Percentiles rank a stretch among this genome's conserved stretches.
Evolutionary conservation across 345 rosid species (phyloP).

Genomic region (Salix arbutifolia): DNA sequence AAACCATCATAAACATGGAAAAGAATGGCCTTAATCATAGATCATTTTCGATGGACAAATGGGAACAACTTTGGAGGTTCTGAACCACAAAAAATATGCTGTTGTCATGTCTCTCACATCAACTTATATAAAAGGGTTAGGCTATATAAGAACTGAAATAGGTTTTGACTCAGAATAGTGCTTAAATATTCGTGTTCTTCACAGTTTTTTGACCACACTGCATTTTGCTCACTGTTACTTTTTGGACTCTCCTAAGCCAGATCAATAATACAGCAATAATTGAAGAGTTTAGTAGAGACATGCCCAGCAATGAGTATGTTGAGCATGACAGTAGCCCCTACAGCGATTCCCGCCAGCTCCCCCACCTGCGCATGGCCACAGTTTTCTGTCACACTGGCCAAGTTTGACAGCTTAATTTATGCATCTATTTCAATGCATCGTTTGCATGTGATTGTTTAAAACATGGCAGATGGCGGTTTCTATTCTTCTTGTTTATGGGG

Average conservation of each 20-base stretch:
- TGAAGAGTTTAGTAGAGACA: neutral
- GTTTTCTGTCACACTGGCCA: neutral
- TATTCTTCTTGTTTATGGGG: neutral
- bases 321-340: slow-evolving; percentile 92
- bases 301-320: slow-evolving; percentile 88
- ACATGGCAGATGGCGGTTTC: neutral
- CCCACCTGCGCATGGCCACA: slow-evolving; percentile 55
- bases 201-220: neutral
- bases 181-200: neutral
- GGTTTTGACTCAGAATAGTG: neutral
- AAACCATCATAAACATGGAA: neutral
- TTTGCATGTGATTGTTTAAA: neutral
- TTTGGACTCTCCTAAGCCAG: neutral
- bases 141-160: neutral
- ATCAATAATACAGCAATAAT: neutral
- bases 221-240: neutral
- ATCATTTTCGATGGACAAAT: neutral
- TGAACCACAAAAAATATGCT: neutral
- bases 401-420: neutral
- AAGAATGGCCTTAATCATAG: neutral
- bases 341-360: slow-evolving; percentile 86
- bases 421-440: neutral
- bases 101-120: neutral
- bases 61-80: neutral
- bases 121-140: neutral